phyloP scores from a whole-genome alignment of 2,329 filamentous ascomycete species.

The Elsinoe fawcettii region DNA sequence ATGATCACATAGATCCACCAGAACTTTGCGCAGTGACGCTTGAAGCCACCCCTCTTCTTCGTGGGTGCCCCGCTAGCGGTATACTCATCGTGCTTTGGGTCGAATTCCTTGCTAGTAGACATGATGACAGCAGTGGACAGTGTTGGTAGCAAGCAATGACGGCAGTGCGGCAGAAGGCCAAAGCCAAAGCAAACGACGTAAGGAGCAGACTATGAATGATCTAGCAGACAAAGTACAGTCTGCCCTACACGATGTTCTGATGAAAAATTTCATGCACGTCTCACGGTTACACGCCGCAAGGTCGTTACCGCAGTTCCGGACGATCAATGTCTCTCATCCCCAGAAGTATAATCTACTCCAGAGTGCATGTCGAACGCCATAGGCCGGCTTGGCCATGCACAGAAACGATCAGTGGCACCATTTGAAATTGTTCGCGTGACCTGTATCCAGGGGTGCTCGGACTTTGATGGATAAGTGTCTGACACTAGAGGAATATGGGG shows the following conservation, averaged over 20 bases:
- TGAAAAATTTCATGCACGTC: not conserved
- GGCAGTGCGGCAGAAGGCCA: not conserved
- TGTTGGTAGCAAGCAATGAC: not conserved
- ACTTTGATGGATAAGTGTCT: not conserved
- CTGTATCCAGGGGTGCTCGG: not conserved
- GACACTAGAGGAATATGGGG: not conserved
- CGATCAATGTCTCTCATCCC: not conserved
- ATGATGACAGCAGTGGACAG: not conserved
- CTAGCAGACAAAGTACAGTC: not conserved
- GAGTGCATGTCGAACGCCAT: not conserved
- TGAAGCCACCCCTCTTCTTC: conserved; percentile 17
- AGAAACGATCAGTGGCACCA: not conserved
- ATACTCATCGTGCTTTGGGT: conserved; percentile 2
- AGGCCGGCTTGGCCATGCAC: not conserved
- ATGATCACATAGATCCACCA: conserved; percentile 56
- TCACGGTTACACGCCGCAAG: not conserved
- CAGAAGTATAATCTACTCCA: not conserved
- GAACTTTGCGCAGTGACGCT: conserved; percentile 31
- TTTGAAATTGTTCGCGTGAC: not conserved
- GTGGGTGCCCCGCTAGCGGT: not conserved
- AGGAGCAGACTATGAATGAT: not conserved
- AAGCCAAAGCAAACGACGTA: not conserved
- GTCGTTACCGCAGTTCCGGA: not conserved
- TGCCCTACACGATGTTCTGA: not conserved
- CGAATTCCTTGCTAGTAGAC: not conserved